These are phyloP conservation scores for Kurtzmaniella quercitrusa DNA, from an alignment of 1,139 yeast genomes.

Conservation along the genomic window DNA sequence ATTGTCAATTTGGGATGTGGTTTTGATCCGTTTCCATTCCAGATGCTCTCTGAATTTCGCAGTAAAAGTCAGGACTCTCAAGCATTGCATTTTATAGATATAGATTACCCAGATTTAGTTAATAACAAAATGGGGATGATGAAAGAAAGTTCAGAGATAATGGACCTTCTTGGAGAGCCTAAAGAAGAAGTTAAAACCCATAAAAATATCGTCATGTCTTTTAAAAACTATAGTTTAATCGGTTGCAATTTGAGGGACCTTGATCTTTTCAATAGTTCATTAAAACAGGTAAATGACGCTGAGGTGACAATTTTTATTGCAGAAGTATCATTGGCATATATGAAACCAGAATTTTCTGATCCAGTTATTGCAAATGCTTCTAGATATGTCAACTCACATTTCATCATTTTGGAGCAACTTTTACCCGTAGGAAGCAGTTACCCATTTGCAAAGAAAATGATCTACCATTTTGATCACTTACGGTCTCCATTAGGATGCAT, in stretches of 20 bases:
- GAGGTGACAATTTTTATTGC: conserved; percentile 59
- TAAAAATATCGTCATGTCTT: conserved; percentile 27
- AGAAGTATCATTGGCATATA: conserved; percentile 79
- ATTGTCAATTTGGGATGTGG: conserved; percentile 81
- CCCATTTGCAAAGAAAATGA: conserved; percentile 73
- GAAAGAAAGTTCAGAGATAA: conserved; percentile 41
- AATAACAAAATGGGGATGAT: conserved; percentile 52
- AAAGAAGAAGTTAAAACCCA: conserved; percentile 2
- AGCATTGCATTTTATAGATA: conserved; percentile 54
- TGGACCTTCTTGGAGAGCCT: conserved; percentile 19
- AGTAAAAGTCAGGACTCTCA: conserved; percentile 13
- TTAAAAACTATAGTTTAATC: conserved; percentile 52
- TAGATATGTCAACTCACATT: conserved; percentile 49
- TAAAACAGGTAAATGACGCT: conserved; percentile 20
- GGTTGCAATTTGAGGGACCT: conserved; percentile 68
- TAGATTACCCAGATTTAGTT: conserved; percentile 72
- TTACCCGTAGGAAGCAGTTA: conserved; percentile 60
- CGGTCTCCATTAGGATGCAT: conserved; percentile 72
- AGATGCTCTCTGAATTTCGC: conserved; percentile 34
- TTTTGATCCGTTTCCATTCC: conserved; percentile 74
- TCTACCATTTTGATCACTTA: conserved; percentile 63
- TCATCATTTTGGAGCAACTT: conserved; percentile 67
- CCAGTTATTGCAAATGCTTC: conserved; percentile 52
- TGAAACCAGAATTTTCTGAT: conserved; percentile 69
- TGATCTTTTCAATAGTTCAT: conserved; percentile 32